A percentile compares a stretch with the other conserved stretches of the same genome.
Evolutionary conservation across 2,329 filamentous ascomycete species (phyloP).

Genomic region (Verticillium longisporum): DNA sequence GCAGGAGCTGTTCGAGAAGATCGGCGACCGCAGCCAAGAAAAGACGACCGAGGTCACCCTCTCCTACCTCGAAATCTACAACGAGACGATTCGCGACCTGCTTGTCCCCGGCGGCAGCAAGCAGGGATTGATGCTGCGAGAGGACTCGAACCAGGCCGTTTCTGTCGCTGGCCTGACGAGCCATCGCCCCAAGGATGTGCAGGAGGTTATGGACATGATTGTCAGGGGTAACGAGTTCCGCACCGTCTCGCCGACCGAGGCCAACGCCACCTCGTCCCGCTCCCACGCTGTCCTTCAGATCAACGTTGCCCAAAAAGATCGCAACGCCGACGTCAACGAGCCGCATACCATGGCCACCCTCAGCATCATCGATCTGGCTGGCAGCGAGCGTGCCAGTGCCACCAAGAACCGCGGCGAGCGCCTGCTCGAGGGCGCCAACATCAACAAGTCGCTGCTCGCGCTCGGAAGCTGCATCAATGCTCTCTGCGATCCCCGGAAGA

Average conservation of each 20-base stretch:
- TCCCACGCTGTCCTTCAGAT: slow-evolving; percentile 97
- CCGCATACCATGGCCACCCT: slow-evolving; percentile 97
- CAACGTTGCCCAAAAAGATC: slow-evolving; percentile 89
- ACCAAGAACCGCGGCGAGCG: slow-evolving; percentile 95
- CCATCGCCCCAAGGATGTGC: slow-evolving; percentile 82
- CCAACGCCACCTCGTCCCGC: slow-evolving; percentile 93
- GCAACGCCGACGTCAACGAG: slow-evolving; percentile 86
- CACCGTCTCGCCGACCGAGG: slow-evolving; percentile 93
- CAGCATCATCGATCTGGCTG: slow-evolving; percentile 95
- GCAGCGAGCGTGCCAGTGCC: slow-evolving; percentile 90
- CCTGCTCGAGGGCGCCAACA: slow-evolving; percentile 90
- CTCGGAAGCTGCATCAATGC: slow-evolving; percentile 98
- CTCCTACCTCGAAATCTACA: slow-evolving; percentile 97
- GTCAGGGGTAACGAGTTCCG: slow-evolving; percentile 89
- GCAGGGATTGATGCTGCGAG: slow-evolving; percentile 80
- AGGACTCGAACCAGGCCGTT: slow-evolving; percentile 89
- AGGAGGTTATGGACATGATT: slow-evolving; percentile 99
- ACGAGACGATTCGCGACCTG: slow-evolving; percentile 94
- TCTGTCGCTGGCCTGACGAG: slow-evolving; percentile 87
- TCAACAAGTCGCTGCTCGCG: slow-evolving; percentile 96
- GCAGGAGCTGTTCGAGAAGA: slow-evolving; percentile 97
- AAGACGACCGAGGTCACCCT: slow-evolving; percentile 87
- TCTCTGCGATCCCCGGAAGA: slow-evolving; percentile 85
- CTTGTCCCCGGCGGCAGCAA: slow-evolving; percentile 80
- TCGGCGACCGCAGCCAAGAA: slow-evolving; percentile 75